Evolutionary conservation across 306 rosid genomes (phyloP), one percentile per base, ranked within the genome.

Genomic region (Senna siamea): DNA sequence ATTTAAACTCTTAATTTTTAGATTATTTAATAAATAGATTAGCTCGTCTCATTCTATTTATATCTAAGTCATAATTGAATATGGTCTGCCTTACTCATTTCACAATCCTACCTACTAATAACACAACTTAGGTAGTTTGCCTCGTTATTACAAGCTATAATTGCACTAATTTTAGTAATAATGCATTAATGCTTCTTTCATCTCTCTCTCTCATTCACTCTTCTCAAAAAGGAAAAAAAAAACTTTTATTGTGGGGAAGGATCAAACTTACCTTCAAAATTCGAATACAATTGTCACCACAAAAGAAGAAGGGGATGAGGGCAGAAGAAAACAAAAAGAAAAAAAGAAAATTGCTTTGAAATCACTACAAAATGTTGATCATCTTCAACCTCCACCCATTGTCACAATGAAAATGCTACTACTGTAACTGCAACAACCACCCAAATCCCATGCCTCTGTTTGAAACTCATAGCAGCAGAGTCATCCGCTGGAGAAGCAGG

Each of bases 401-500:
- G 70, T 72, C 74, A 79, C 81, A 66, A 67, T 2, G 74, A 66
- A n/a, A 68, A 37, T 10, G 46, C 15, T 35, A 19, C 68, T 13
- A 62, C 78, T 4, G 68, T 3, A 26, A 26, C 30, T n/a, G n/a
- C n/a, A n/a, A n/a, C 1, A 2, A 57, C 0, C 15, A 43, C 32
- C 84, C 52, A 53, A 5, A 76, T 17, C n/a, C 78, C 86, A 51
- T 40, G 15, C 8, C 17, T 26, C 1, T 54, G 68, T 22, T 56
- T 76, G 44, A 68, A 74, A 43, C 52, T 63, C 76, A 50, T 11
- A 18, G 80, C 80, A 85, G 40, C 47, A 69, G 87, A 76, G 35
- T 53, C 50, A 59, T 73, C 74, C 0, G 43, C 69, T 2, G 75
- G 14, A 43, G 85, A 43, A 5, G 54, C 72, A 58, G 82, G 70